A percentile compares a stretch with the other conserved stretches of the same genome.
These are phyloP conservation scores for Leccinum subspadiceum DNA, from an alignment of 1,284 basidiomycete genomes.

Conservation along the genomic window DNA sequence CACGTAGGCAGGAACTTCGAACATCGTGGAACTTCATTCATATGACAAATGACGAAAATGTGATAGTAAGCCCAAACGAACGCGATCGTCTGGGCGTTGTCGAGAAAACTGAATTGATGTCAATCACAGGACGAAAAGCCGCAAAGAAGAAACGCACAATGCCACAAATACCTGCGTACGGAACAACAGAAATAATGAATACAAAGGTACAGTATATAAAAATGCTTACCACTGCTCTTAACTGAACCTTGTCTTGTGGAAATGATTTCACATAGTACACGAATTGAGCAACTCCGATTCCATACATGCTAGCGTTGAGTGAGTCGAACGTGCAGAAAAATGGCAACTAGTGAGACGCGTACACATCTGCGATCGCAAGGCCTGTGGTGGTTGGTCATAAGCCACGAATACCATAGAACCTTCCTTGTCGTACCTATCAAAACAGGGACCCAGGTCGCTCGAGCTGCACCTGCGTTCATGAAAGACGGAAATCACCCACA, in stretches of 20 bases:
- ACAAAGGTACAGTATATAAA: not conserved
- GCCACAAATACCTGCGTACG: constrained; percentile 7
- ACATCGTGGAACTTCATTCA: not conserved
- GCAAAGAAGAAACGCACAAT: constrained; percentile 11
- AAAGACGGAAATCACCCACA: not conserved
- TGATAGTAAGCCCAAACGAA: not conserved
- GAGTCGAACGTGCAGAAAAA: not conserved
- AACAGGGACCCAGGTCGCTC: constrained; percentile 7
- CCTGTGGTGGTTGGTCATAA: not conserved
- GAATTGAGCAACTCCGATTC: constrained; percentile 15
- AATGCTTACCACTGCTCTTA: constrained; percentile 12
- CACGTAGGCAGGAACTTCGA: constrained; percentile 9
- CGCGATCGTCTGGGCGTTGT: constrained; percentile 9
- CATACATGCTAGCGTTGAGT: constrained; percentile 13
- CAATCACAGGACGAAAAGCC: not conserved
- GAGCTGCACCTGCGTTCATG: constrained; percentile 1
- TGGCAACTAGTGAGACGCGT: not conserved
- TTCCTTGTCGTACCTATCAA: constrained; percentile 9
- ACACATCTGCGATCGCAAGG: not conserved
- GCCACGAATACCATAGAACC: no score
- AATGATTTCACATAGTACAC: constrained; percentile 19
- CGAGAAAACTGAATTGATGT: constrained; percentile 10
- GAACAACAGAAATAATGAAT: not conserved
- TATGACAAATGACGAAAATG: constrained; percentile 12
- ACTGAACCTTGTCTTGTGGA: constrained; percentile 13